These are phyloP conservation scores for Triticum timopheevii DNA, from an alignment of 176 grass and related monocot species.

Conservation along the genomic window DNA sequence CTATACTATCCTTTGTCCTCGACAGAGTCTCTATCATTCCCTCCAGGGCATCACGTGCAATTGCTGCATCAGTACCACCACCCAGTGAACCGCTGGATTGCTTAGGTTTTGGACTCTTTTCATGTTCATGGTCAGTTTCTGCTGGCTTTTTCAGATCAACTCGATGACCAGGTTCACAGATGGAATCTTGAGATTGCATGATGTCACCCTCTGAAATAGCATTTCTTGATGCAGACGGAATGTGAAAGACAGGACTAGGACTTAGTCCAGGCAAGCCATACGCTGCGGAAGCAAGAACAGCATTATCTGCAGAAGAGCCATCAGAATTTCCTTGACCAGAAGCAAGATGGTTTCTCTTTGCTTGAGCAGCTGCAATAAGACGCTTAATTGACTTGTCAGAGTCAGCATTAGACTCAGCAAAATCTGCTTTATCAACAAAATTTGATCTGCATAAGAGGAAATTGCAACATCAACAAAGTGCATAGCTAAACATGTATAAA, in stretches of 20 bases:
- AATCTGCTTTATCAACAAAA: conserved; percentile 48
- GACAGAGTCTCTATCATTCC: conserved; percentile 97
- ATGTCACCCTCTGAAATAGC: conserved; percentile 50
- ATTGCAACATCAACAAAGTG: conserved; percentile 21
- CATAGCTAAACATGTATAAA: not conserved
- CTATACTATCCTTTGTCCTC: conserved; percentile 98
- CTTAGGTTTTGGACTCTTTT: conserved; percentile 50
- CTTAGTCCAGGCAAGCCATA: conserved; percentile 67
- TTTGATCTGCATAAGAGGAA: conserved; percentile 50
- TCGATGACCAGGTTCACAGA: conserved; percentile 40
- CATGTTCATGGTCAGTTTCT: conserved; percentile 56
- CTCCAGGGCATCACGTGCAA: conserved; percentile 88
- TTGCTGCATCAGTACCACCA: conserved; percentile 67
- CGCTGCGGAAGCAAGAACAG: conserved; percentile 49
- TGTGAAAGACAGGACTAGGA: conserved; percentile 57
- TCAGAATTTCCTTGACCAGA: conserved; percentile 71
- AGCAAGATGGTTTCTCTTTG: conserved; percentile 81
- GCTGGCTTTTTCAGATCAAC: conserved; percentile 46
- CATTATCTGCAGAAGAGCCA: conserved; percentile 40
- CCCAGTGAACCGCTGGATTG: conserved; percentile 44
- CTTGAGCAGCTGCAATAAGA: conserved; percentile 98
- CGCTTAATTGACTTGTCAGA: conserved; percentile 78
- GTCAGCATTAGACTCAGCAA: conserved; percentile 32
- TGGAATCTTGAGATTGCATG: conserved; percentile 38
- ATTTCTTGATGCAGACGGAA: conserved; percentile 65